Evolutionary conservation across 2,329 filamentous ascomycete genomes (phyloP).

Genomic region (Arachnopeziza araneosa): DNA sequence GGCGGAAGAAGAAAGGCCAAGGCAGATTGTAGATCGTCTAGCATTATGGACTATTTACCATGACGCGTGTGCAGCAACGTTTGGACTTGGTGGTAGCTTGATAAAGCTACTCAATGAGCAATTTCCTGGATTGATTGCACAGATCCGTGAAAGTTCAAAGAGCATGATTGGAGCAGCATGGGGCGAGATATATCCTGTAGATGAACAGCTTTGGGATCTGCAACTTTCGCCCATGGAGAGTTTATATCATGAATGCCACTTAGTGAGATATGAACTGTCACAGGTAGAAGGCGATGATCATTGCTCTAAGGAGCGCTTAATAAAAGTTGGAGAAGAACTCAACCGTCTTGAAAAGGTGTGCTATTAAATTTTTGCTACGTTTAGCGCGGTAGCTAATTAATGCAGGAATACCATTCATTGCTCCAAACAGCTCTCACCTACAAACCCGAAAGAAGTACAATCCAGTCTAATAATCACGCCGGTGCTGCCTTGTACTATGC

Average conservation of each 20-base stretch:
- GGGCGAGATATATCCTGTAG: conserved; percentile 7
- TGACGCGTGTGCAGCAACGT: conserved; percentile 9
- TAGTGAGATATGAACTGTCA: conserved; percentile 7
- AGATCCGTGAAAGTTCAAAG: conserved; percentile 3
- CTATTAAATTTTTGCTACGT: background rate
- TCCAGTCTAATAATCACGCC: background rate
- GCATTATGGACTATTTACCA: conserved; percentile 4
- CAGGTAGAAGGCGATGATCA: background rate
- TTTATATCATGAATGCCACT: conserved; percentile 4
- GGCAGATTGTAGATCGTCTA: background rate
- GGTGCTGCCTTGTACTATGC: background rate
- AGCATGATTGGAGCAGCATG: conserved; percentile 2
- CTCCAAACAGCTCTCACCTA: background rate
- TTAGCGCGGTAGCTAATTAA: background rate
- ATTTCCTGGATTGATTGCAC: conserved; percentile 3
- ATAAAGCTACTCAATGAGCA: conserved; percentile 6
- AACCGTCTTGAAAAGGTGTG: conserved; percentile 5
- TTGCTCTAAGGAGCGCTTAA: background rate
- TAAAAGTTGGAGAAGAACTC: conserved; percentile 2
- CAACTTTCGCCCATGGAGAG: conserved; percentile 5
- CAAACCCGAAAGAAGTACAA: background rate
- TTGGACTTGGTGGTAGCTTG: conserved; percentile 5
- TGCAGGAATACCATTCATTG: background rate
- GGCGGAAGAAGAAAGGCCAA: background rate
- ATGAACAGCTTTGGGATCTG: conserved; percentile 7